Base-by-base conservation (phyloP, 1,284 basidiomycete species). In the Apiotrichum montevideense region DNA sequence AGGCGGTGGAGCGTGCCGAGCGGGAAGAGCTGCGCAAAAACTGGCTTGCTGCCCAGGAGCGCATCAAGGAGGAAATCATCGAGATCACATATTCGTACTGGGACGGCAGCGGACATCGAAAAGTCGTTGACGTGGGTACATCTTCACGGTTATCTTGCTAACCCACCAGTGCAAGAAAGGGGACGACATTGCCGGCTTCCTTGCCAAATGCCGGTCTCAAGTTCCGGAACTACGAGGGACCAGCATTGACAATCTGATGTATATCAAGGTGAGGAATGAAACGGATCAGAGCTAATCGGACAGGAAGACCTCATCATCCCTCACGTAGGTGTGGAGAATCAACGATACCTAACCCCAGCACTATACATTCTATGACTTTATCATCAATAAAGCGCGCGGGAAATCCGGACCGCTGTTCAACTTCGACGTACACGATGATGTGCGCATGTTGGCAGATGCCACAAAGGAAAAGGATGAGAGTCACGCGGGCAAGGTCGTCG, bases 371-470 rank as follows among this genome's bases (percentile, higher is more conserved):
- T 98, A 98, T 76, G 91, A 97, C 77, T 98, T 98, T 66, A 96
- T 98, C 68, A 81, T 98, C 65, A 96, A 97, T 82, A 97, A 97
- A 78, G 92, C 95, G 3, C 85, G 96, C 34, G 96, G 96, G 21
- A 98, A 98, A 77, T 97, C 93, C 0, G 96, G 95, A 0, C 95
- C 95, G 1, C 77, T 99, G 53, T 99, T 99, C 80, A 96, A 91
- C 76, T 99, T 99, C 74, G 96, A 99, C 74, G 96, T 98, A 6
- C 95, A 98, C 75, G 95, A 98, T 71, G 95, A 99, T 72, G 88
- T 98, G 9, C 88, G 96, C 4, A 76, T 99, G 62, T 80, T 98
- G n/a, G 86, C 90, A 14, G 96, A 98, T 71, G 95, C 95, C 1
- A 90, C 91, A 0, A 85, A 88, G 59, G 95, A 98, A 76, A 98